phyloP scores from a whole-genome alignment of 2,329 filamentous ascomycete genomes.

The Fusarium heterosporum region DNA sequence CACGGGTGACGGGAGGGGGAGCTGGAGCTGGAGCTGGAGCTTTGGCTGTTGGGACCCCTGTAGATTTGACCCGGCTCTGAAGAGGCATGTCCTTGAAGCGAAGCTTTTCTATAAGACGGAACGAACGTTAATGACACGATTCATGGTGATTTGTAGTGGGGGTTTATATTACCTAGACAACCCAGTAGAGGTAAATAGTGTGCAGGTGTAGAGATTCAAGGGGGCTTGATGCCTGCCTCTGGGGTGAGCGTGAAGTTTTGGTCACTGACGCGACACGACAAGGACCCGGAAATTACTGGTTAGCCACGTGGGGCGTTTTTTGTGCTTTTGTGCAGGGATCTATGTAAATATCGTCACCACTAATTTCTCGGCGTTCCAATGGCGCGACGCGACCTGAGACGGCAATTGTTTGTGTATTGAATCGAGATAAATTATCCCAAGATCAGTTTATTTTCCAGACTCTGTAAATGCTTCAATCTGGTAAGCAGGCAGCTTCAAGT shows the following conservation, averaged over 20 bases:
- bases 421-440: conserved; percentile 11
- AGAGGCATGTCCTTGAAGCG: conserved; percentile 24
- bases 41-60: conserved; percentile 1
- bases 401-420: conserved; percentile 5
- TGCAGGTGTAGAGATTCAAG: conserved; percentile 26
- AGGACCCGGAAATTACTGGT: conserved; percentile 28
- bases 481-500: conserved; percentile 12
- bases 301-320: conserved; percentile 27
- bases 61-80: conserved; percentile 18
- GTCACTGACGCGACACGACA: conserved; percentile 29
- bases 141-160: conserved; percentile 9
- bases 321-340: conserved; percentile 21
- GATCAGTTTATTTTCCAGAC: not conserved
- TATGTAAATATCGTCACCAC: conserved; percentile 33
- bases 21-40: conserved; percentile 17
- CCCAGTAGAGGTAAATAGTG: conserved; percentile 25
- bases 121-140: conserved; percentile 26
- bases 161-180: conserved; percentile 30
- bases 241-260: conserved; percentile 14
- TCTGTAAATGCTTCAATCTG: conserved; percentile 12
- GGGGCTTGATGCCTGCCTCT: conserved; percentile 27
- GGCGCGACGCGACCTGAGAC: conserved; percentile 6
- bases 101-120: conserved; percentile 11
- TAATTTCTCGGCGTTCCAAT: conserved; percentile 32
- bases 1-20: conserved; percentile 25